phyloP scores from a whole-genome alignment of 164 flowering plant genomes.

The Liriodendron chinense region DNA sequence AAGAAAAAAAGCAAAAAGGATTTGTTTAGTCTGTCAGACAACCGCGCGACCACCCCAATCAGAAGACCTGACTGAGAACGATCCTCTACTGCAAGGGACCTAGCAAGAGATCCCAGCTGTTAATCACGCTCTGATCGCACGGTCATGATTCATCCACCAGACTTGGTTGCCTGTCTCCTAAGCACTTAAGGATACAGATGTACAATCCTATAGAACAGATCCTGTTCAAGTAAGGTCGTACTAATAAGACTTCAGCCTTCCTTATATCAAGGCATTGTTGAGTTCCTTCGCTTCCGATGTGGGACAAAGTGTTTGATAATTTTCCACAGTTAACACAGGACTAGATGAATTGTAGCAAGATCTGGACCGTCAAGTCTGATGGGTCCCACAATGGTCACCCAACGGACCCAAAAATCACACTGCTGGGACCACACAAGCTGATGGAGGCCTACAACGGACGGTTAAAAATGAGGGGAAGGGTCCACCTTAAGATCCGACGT shows the following conservation, averaged over 20 bases:
- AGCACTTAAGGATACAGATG: background rate
- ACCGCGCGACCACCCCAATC: constrained; percentile 6
- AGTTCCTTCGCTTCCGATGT: too few species aligned
- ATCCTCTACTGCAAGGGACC: constrained; percentile 21
- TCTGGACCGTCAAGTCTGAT: too few species aligned
- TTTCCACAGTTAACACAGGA: too few species aligned
- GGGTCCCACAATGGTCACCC: too few species aligned
- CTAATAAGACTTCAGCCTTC: background rate
- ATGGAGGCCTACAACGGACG: too few species aligned
- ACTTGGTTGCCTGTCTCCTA: constrained; percentile 5
- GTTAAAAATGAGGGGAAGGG: too few species aligned
- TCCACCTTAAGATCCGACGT: too few species aligned
- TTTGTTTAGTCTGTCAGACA: constrained; percentile 6
- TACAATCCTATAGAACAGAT: constrained; percentile 10
- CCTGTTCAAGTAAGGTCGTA: constrained; percentile 11
- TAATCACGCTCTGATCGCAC: constrained; percentile 8
- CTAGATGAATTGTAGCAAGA: too few species aligned
- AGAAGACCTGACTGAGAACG: background rate
- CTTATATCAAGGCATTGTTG: too few species aligned
- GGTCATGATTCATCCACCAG: constrained; percentile 5
- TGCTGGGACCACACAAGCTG: too few species aligned
- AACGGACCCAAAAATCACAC: too few species aligned
- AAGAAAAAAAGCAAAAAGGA: background rate
- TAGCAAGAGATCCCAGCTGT: constrained; percentile 3
- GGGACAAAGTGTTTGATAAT: too few species aligned